Evolutionary conservation across 371 early-diverging fungal genomes (phyloP).

Genomic region (Haplosporangium sp.): DNA sequence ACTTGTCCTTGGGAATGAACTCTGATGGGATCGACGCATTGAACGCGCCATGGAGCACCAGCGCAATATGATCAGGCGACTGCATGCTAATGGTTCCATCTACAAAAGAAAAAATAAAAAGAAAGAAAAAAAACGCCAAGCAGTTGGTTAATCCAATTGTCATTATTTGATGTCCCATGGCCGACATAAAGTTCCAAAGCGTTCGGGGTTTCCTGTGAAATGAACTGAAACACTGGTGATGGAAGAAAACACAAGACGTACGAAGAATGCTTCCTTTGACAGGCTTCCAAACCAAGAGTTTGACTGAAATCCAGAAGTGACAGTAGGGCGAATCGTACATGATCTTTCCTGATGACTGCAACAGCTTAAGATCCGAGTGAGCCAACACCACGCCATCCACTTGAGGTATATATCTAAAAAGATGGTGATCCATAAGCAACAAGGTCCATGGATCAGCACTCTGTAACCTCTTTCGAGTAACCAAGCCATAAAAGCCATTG

Average conservation of each 20-base stretch:
- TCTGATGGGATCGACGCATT: conserved; percentile 93
- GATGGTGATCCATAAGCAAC: not conserved
- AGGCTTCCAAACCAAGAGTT: conserved; percentile 88
- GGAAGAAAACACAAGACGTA: conserved; percentile 45
- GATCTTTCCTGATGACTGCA: conserved; percentile 73
- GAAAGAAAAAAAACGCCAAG: not conserved
- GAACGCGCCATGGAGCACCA: conserved; percentile 92
- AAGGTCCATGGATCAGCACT: not conserved
- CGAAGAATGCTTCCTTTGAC: conserved; percentile 73
- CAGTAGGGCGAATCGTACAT: conserved; percentile 87
- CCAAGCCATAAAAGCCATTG: not conserved
- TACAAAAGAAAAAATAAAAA: conserved; percentile 26
- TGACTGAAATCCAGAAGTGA: conserved; percentile 79
- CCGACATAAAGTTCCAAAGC: not conserved
- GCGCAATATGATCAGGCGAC: conserved; percentile 95
- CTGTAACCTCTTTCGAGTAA: no score
- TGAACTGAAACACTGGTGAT: not conserved
- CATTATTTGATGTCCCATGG: not conserved
- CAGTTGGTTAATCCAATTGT: not conserved
- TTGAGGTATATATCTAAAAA: conserved; percentile 80
- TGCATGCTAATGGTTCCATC: conserved; percentile 92
- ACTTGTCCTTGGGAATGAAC: conserved; percentile 79
- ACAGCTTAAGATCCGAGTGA: conserved; percentile 75
- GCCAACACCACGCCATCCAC: conserved; percentile 90
- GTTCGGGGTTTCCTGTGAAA: no score